Evolutionary conservation across 345 rosid genomes (phyloP).

Genomic region (Bretschneidera sinensis): DNA sequence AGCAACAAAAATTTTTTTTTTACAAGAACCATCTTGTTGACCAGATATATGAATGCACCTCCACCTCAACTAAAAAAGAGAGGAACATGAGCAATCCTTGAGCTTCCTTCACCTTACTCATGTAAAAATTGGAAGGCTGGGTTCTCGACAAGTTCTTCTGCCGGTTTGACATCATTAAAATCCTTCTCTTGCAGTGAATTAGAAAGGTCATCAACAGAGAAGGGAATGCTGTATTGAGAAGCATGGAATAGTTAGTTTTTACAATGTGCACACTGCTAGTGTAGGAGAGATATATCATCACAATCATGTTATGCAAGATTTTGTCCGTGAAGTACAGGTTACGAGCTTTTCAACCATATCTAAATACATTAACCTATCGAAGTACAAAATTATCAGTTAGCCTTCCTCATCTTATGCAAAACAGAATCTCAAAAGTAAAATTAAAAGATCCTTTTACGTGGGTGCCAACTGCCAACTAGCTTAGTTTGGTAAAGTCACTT

Average conservation of each 20-base stretch:
- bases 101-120: conserved; percentile 42
- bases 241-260: neutral
- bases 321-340: neutral
- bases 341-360: no score
- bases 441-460: no score
- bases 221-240: conserved; percentile 68
- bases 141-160: conserved; percentile 72
- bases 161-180: conserved; percentile 69
- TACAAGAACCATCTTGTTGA: conserved; percentile 19
- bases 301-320: neutral
- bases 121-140: conserved; percentile 82
- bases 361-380: no score
- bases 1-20: conserved; percentile 25
- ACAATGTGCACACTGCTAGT: neutral
- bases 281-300: no score
- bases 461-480: no score
- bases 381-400: no score
- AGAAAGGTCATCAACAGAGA: conserved; percentile 89
- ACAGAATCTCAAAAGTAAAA: no score
- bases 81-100: conserved; percentile 12
- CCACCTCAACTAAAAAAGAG: conserved; percentile 12
- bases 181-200: conserved; percentile 80
- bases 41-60: conserved; percentile 10
- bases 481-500: no score
- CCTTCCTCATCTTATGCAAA: no score